phyloP scores from a whole-genome alignment of 140 eudicot species.

The Erigeron philadelphicus region DNA sequence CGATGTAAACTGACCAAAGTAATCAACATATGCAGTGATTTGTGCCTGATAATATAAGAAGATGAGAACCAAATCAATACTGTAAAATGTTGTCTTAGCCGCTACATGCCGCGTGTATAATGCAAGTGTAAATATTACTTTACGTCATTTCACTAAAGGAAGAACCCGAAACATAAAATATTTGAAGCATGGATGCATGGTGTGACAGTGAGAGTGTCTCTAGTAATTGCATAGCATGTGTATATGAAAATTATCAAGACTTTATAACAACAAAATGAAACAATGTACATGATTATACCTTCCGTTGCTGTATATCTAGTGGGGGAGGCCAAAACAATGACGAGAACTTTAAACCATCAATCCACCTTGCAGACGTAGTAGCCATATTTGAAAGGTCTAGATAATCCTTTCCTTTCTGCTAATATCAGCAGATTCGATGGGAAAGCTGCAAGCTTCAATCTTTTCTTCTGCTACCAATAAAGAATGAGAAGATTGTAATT shows the following conservation, averaged over 20 bases:
- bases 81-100: neutral
- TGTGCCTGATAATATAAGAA: slow-evolving; percentile 51
- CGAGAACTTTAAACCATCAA: slow-evolving; percentile 77
- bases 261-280: slow-evolving; percentile 18
- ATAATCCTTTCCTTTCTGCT: slow-evolving; percentile 23
- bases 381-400: slow-evolving; percentile 44
- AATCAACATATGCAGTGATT: slow-evolving; percentile 88
- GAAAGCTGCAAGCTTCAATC: slow-evolving; percentile 26
- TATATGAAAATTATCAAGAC: slow-evolving; percentile 7
- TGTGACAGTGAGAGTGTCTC: neutral
- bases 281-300: slow-evolving; percentile 41
- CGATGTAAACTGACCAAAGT: slow-evolving; percentile 92
- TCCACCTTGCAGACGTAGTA: slow-evolving; percentile 72
- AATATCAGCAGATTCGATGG: slow-evolving; percentile 20
- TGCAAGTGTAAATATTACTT: no score
- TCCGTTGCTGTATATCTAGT: slow-evolving; percentile 60
- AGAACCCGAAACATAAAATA: neutral
- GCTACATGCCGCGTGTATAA: no score
- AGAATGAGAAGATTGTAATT: slow-evolving; percentile 55
- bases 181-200: no score
- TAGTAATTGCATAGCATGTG: slow-evolving; percentile 7
- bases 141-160: neutral
- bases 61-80: slow-evolving; percentile 6
- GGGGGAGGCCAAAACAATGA: slow-evolving; percentile 96
- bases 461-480: slow-evolving; percentile 52